These are phyloP conservation scores for Thraustochytrium sp. DNA, from an alignment of 352 stramenopile genomes.

Conservation along the genomic window DNA sequence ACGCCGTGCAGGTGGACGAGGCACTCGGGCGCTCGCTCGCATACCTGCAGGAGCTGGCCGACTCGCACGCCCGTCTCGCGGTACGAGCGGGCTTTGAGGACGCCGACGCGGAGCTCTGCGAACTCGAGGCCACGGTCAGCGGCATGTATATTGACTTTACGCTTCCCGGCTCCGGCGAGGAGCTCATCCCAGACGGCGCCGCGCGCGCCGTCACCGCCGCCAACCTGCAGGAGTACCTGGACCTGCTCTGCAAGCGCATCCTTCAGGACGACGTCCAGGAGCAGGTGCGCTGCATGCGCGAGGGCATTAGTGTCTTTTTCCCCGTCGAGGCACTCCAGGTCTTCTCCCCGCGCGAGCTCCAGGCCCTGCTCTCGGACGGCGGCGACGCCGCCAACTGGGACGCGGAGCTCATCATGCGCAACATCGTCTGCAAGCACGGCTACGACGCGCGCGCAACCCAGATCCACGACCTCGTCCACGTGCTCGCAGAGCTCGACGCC, in stretches of 20 bases:
- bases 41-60: conserved; percentile 53
- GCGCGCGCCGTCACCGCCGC: conserved; percentile 56
- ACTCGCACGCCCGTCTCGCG: neutral
- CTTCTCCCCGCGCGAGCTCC: conserved; percentile 64
- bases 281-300: conserved; percentile 63
- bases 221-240: conserved; percentile 61
- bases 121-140: conserved; percentile 51
- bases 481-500: conserved; percentile 63
- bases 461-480: conserved; percentile 66
- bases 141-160: conserved; percentile 68
- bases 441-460: conserved; percentile 63
- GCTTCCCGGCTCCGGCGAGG: conserved; percentile 63
- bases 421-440: conserved; percentile 75
- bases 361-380: conserved; percentile 58
- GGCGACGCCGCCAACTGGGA: conserved; percentile 59
- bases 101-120: neutral
- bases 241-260: conserved; percentile 57
- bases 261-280: conserved; percentile 61
- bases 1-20: conserved; percentile 64
- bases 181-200: conserved; percentile 56
- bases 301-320: conserved; percentile 65
- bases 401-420: conserved; percentile 62
- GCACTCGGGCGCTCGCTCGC: conserved; percentile 61
- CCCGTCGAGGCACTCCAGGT: conserved; percentile 55
- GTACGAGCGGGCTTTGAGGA: neutral